Evolutionary conservation across 2,329 filamentous ascomycete species (phyloP), one percentile per base, ranked within the genome.

Genomic region (Colletotrichum tropicicola): DNA sequence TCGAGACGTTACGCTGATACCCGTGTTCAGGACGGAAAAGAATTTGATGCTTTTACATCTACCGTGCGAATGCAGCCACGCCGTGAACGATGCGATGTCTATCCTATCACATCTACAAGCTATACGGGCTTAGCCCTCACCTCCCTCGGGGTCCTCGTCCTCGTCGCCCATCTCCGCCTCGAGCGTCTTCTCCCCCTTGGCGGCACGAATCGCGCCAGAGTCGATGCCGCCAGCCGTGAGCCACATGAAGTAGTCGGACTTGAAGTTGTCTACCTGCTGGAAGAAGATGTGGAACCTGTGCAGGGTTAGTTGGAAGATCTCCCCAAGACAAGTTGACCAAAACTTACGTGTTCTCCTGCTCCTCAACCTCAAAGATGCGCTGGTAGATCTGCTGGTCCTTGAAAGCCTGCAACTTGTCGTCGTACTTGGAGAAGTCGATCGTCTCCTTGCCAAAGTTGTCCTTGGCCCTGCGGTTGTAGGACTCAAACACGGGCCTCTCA

Each of bases 331-430:
- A 35, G 4, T 15, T 15, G 32, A 5, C 2, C n/a, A 28, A 4
- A 37, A 87, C 92, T 87, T 84, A 95, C 92, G 92, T 88, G 74
- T 95, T 94, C 68, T 93, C 91, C 75, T 91, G 88, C 78, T 96
- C 92, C 77, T 98, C 96, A 55, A 97, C 91, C 25, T 91, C 86
- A 78, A 97, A 98, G 70, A 98, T 97, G 23, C 93, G 87, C 72
- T 92, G 88, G 75, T 99, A 99, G 66, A 99, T 98, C 76, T 97
- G 89, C 70, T 89, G 82, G 74, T 97, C 89, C 82, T 98, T 98
- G 80, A 99, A 99, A 65, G 90, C 91, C 68, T 91, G 85, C 70
- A 99, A 92, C 77, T 93, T 87, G 49, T 89, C 87, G 65, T 95
- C 88, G 72, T 90, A 94, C 67, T 90, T 91, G 49, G 83, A 83